Evolutionary conservation across 1,284 basidiomycete genomes (phyloP).

Genomic region (Moniliella sp.): DNA sequence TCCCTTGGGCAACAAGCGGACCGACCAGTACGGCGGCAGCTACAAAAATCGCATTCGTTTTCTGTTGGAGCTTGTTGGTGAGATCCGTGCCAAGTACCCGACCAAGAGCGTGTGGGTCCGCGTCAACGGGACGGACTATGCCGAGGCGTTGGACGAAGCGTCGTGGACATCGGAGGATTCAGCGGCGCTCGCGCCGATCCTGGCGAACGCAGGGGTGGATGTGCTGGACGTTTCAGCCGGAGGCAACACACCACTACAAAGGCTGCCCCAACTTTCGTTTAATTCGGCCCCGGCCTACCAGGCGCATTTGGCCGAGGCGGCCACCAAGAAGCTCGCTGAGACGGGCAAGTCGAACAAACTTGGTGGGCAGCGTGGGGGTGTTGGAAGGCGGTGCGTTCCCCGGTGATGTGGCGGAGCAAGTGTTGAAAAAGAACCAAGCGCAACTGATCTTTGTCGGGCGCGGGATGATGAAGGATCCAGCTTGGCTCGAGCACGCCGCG

Average conservation of each 20-base stretch:
- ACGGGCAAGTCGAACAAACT: slow-evolving; percentile 3
- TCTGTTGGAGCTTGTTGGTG: slow-evolving; percentile 9
- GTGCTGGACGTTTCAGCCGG: slow-evolving; percentile 22
- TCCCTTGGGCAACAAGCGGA: slow-evolving; percentile 24
- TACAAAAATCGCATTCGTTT: slow-evolving; percentile 20
- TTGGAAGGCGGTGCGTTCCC: slow-evolving; percentile 11
- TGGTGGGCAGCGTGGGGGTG: slow-evolving; percentile 21
- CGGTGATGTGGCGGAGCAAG: slow-evolving; percentile 18
- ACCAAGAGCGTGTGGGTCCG: slow-evolving; percentile 26
- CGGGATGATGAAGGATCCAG: no score
- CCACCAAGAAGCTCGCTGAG: slow-evolving; percentile 8
- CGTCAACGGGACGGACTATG: slow-evolving; percentile 21
- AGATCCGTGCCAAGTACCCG: slow-evolving; percentile 19
- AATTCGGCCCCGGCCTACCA: slow-evolving; percentile 17
- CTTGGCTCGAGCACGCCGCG: no score
- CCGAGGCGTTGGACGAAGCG: slow-evolving; percentile 9
- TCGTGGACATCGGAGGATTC: slow-evolving; percentile 11
- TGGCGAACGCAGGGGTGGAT: slow-evolving; percentile 21
- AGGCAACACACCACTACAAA: slow-evolving; percentile 4
- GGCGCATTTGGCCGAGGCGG: slow-evolving; percentile 11
- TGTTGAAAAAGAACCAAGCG: slow-evolving; percentile 9
- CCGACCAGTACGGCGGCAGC: slow-evolving; percentile 28
- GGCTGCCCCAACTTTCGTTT: not conserved
- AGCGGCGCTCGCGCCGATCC: slow-evolving; percentile 10
- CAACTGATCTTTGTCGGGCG: slow-evolving; percentile 19